These are phyloP conservation scores for Asterionellopsis glacialis DNA, from an alignment of 108 stramenopile species.

Conservation along the genomic window DNA sequence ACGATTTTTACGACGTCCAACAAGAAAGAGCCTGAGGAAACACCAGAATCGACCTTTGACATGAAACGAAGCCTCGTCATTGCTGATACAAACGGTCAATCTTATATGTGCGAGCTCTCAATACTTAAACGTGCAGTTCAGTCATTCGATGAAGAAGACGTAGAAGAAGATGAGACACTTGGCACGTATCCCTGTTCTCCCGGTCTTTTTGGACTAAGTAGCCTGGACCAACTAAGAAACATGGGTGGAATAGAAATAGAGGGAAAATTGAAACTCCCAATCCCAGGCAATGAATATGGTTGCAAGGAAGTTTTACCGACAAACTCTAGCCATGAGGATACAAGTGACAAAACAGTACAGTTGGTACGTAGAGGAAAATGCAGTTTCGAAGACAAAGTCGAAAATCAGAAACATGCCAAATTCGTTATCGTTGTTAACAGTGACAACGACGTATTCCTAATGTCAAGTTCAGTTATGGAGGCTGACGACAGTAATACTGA, in stretches of 20 bases:
- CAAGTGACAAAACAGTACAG: constrained; percentile 26
- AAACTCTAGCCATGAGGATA: constrained; percentile 16
- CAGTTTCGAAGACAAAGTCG: constrained; percentile 54
- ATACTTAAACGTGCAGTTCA: constrained; percentile 16
- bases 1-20: neutral
- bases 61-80: constrained; percentile 7
- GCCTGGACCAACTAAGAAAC: constrained; percentile 24
- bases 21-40: too few species aligned
- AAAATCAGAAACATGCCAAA: constrained; percentile 36
- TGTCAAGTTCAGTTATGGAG: constrained; percentile 40
- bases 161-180: constrained; percentile 13
- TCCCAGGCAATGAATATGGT: constrained; percentile 18
- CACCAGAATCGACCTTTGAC: constrained; percentile 17
- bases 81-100: constrained; percentile 46
- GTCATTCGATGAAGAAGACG: neutral
- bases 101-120: constrained; percentile 49
- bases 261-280: constrained; percentile 25
- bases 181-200: constrained; percentile 55
- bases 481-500: constrained; percentile 11
- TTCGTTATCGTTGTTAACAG: constrained; percentile 62
- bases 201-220: constrained; percentile 68
- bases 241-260: constrained; percentile 27
- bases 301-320: constrained; percentile 22
- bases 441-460: constrained; percentile 65
- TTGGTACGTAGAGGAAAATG: constrained; percentile 60